Percentiles rank a stretch among this genome's conserved stretches.
These are phyloP conservation scores for Pouteria glomerata DNA, from an alignment of 148 eudicot genomes.

Conservation along the genomic window DNA sequence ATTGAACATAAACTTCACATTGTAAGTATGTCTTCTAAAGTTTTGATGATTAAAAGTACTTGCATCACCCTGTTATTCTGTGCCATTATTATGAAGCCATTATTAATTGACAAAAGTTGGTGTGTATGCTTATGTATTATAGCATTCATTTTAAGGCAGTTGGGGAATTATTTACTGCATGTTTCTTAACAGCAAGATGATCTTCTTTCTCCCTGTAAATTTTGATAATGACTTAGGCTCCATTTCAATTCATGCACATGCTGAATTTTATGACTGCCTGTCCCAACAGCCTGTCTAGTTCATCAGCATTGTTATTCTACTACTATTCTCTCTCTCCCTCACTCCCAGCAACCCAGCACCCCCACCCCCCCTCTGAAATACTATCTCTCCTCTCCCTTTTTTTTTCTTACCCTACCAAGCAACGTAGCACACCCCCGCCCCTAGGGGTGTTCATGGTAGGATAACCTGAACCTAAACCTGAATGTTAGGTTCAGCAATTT, in stretches of 20 bases:
- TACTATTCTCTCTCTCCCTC: no score
- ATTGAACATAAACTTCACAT: slow-evolving; percentile 71
- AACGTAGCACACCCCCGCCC: no score
- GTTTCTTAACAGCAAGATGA: not conserved
- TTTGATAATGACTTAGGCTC: not conserved
- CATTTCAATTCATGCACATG: not conserved
- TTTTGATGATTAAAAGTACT: not conserved
- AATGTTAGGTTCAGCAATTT: no score
- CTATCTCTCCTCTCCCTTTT: no score
- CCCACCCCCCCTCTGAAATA: no score
- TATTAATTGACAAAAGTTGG: not conserved
- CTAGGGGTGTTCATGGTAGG: no score
- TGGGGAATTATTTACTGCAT: not conserved
- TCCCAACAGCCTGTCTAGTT: no score
- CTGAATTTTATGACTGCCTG: no score
- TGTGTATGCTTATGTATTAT: not conserved
- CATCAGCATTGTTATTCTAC: no score
- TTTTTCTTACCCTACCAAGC: no score
- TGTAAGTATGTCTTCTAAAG: slow-evolving; percentile 43
- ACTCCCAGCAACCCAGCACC: no score
- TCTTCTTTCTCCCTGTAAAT: not conserved
- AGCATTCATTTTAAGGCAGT: not conserved
- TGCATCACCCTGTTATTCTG: slow-evolving; percentile 8
- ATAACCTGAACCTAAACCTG: no score
- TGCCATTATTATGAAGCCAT: not conserved